These are phyloP conservation scores for Eutrema heterophyllum DNA, from an alignment of 345 rosid species.

Conservation along the genomic window DNA sequence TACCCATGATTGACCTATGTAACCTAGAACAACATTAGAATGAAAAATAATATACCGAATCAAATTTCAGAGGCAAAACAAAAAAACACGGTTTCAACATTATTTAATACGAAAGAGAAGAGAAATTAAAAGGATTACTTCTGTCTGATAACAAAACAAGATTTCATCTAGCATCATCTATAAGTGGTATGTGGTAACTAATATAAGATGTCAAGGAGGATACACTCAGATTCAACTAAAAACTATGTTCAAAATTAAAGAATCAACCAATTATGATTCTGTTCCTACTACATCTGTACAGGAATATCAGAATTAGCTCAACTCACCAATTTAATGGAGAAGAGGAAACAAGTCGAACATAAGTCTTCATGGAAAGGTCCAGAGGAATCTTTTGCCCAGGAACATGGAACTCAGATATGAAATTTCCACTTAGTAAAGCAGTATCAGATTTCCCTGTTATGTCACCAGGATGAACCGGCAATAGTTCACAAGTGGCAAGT, in stretches of 20 bases:
- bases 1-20: constrained; percentile 50
- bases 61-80: background rate
- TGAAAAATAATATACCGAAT: constrained; percentile 1
- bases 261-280: background rate
- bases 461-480: constrained; percentile 33
- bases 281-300: background rate
- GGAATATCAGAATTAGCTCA: background rate
- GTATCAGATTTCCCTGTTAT: constrained; percentile 39
- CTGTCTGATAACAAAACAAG: background rate
- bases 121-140: background rate
- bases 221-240: background rate
- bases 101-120: background rate
- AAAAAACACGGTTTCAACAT: background rate
- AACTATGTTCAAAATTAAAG: background rate
- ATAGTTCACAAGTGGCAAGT: constrained; percentile 48
- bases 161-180: background rate
- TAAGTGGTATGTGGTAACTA: background rate
- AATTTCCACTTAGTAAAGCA: constrained; percentile 34
- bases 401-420: constrained; percentile 48
- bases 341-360: constrained; percentile 51
- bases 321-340: constrained; percentile 70
- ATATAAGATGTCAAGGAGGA: constrained; percentile 6
- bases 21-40: constrained; percentile 45
- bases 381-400: constrained; percentile 65
- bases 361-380: constrained; percentile 86